Evolutionary conservation across 148 eudicot genomes (phyloP).

Genomic region (Nepenthes mirabilis): DNA sequence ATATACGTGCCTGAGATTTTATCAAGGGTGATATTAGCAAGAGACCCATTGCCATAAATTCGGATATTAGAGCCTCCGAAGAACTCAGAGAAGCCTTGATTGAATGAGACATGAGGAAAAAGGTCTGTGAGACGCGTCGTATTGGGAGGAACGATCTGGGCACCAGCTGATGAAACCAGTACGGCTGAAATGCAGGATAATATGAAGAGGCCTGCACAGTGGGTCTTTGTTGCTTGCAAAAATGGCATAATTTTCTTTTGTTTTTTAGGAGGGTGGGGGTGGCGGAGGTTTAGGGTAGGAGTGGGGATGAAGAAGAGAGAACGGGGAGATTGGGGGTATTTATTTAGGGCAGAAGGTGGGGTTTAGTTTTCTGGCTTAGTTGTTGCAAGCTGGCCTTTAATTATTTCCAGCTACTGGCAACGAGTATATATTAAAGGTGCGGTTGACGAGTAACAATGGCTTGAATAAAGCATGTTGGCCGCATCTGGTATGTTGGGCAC

Average conservation of each 20-base stretch:
- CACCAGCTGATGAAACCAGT: slow-evolving; percentile 17
- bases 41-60: slow-evolving; percentile 43
- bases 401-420: too few relatives aligned
- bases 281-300: neutral
- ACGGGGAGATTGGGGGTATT: slow-evolving; percentile 7
- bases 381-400: slow-evolving; percentile 70
- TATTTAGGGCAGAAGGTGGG: slow-evolving; percentile 3
- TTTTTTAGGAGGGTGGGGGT: neutral
- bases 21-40: slow-evolving; percentile 44
- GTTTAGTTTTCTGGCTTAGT: slow-evolving; percentile 31
- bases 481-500: slow-evolving; percentile 19
- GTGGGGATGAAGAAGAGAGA: neutral
- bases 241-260: slow-evolving; percentile 21
- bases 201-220: slow-evolving; percentile 1
- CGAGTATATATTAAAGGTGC: neutral
- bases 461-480: slow-evolving; percentile 16
- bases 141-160: slow-evolving; percentile 29
- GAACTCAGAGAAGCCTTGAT: slow-evolving; percentile 27
- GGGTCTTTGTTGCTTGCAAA: neutral
- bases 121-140: slow-evolving; percentile 38
- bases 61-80: slow-evolving; percentile 53
- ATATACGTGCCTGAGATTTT: slow-evolving; percentile 41
- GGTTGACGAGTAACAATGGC: slow-evolving; percentile 3
- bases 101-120: slow-evolving; percentile 33
- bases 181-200: slow-evolving; percentile 7